A percentile compares a stretch with the other conserved stretches of the same genome.
phyloP scores from a whole-genome alignment of 1,284 basidiomycete genomes.

The Lignosus rhinocerotis region DNA sequence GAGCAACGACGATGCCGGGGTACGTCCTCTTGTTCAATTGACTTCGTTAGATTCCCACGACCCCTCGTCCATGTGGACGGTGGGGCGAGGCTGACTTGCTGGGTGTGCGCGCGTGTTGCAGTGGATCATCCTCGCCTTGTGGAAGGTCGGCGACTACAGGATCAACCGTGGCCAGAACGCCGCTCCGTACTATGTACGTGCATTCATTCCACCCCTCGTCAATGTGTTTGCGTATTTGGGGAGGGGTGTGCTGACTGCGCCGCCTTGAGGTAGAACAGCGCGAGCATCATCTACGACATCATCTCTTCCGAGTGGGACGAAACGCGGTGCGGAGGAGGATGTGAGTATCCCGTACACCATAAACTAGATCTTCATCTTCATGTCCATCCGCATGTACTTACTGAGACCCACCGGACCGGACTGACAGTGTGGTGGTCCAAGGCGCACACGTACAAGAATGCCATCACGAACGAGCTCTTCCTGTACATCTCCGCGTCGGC shows the following conservation, averaged over 20 bases:
- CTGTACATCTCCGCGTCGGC: conserved; percentile 49
- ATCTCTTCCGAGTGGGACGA: conserved; percentile 47
- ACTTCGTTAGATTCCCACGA: background rate
- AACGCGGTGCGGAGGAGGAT: conserved; percentile 40
- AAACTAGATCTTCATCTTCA: background rate
- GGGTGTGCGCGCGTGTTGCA: conserved; percentile 18
- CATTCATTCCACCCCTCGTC: background rate
- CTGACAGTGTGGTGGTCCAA: conserved; percentile 55
- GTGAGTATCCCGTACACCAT: conserved; percentile 27
- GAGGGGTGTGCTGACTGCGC: background rate
- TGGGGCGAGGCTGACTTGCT: background rate
- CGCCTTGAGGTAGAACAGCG: conserved; percentile 35
- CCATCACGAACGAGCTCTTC: conserved; percentile 58
- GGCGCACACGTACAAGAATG: conserved; percentile 56
- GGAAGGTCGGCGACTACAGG: conserved; percentile 58
- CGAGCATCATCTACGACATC: conserved; percentile 47
- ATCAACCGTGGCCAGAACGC: conserved; percentile 36
- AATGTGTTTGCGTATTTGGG: background rate
- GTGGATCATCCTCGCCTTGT: conserved; percentile 54
- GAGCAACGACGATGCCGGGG: conserved; percentile 52
- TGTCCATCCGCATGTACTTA: background rate
- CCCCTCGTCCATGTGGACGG: too few relatives aligned
- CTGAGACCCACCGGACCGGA: too few relatives aligned
- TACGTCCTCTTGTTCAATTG: conserved; percentile 25
- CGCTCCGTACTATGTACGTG: conserved; percentile 40